A percentile compares a stretch with the other conserved stretches of the same genome.
Conservation (phyloP, 306 rosid species). For the Prunus mume region DNA sequence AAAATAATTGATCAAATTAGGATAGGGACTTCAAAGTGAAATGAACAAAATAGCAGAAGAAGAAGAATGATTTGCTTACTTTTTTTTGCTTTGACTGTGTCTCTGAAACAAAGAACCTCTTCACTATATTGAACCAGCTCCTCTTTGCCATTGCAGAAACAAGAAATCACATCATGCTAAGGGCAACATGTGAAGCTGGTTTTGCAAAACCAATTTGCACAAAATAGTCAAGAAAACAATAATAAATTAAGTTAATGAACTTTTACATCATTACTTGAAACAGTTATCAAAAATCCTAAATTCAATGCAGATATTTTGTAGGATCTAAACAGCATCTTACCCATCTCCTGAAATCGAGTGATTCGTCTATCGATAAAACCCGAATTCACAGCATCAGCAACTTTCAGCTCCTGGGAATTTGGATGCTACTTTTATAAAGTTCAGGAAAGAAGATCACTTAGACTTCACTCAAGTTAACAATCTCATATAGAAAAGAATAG, state of each 20-base stretch:
- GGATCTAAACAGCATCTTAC: slow-evolving; percentile 40
- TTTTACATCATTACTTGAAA: background rate
- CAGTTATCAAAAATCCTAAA: slow-evolving; percentile 16
- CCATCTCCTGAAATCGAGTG: slow-evolving; percentile 25
- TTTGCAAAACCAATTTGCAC: slow-evolving; percentile 19
- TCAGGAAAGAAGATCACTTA: slow-evolving; percentile 35
- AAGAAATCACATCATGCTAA: slow-evolving; percentile 8
- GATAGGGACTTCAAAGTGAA: background rate
- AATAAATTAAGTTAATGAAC: background rate
- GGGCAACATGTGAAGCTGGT: slow-evolving; percentile 15
- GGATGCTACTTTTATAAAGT: slow-evolving; percentile 35
- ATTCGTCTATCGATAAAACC: slow-evolving; percentile 28
- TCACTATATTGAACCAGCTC: slow-evolving; percentile 75
- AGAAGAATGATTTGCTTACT: slow-evolving; percentile 29
- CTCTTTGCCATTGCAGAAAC: slow-evolving; percentile 66
- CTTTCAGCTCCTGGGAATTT: slow-evolving; percentile 35
- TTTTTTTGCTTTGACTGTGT: slow-evolving; percentile 57
- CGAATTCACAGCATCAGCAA: slow-evolving; percentile 39
- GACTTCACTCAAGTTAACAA: slow-evolving; percentile 44
- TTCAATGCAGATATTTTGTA: slow-evolving; percentile 29
- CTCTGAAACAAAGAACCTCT: slow-evolving; percentile 64
- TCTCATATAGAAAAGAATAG: slow-evolving; percentile 26
- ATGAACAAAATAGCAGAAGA: slow-evolving; percentile 9
- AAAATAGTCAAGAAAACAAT: slow-evolving; percentile 13
- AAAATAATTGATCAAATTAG: slow-evolving; percentile 6